Evolutionary conservation across 768 basidiomycete genomes (phyloP), one percentile per base, ranked within the genome.

Genomic region (Thelephora aurantiotincta): DNA sequence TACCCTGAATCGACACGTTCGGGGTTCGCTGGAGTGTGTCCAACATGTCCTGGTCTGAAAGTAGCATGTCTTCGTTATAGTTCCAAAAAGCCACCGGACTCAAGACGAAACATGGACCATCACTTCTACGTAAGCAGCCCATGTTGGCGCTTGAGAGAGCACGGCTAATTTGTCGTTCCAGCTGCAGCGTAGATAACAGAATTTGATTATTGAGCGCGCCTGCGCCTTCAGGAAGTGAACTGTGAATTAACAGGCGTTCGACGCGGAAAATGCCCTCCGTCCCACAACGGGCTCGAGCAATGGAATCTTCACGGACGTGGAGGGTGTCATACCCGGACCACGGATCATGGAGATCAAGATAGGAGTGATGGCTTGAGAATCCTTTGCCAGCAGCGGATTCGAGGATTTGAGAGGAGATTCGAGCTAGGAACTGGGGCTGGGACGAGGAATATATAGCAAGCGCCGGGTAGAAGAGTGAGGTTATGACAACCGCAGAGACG

Each of bases 381-480:
- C 72, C 65, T 52, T 72, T 73, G 34, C 71, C 68, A 1, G 74
- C 70, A 26, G 74, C 66, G 22, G 74, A 70, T 55, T 81, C 75
- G 48, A 87, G 70, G n/a, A 83, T 71, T 43, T 67, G 69, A 23
- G 71, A 68, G 14, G 72, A 63, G 67, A 72, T 51, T 71, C 77
- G 54, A 70, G 71, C 45, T 70, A 82, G 61, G 48, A 63, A 63
- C 41, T 75, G 75, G 0, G 77, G 74, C 49, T 78, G 75, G 0
- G 85, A 79, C 1, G 84, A 81, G 19, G 79, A 79, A 60, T 91
- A 90, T 49, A 86, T 73, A 44, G 85, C 78, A 45, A 93, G 74
- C 16, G 90, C 90, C n/a, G 90, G 90, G 54, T 89, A 91, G 58
- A 90, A 85, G 48, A 93, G 75, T 14, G 83, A 83, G 48, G 88